A percentile compares a stretch with the other conserved stretches of the same genome.
phyloP scores from a whole-genome alignment of 2,329 filamentous ascomycete genomes.

The Chaetomiaceae sp. region DNA sequence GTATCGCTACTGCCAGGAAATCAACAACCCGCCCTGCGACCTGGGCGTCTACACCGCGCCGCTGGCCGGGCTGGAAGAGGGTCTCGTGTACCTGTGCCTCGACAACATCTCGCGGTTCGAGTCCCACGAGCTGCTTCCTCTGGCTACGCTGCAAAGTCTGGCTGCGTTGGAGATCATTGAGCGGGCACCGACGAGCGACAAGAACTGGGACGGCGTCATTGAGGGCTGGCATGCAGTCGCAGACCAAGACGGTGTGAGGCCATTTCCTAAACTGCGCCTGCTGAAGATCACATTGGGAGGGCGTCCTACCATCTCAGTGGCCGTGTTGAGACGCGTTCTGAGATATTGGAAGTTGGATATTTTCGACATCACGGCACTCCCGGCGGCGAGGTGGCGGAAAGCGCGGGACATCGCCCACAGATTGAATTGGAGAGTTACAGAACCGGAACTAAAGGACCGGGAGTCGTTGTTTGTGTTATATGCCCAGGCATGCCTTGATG shows the following conservation, averaged over 20 bases:
- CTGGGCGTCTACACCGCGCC: constrained; percentile 6
- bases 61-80: constrained; percentile 24
- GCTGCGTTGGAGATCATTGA: constrained; percentile 13
- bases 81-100: constrained; percentile 39
- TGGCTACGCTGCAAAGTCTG: constrained; percentile 12
- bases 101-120: constrained; percentile 33
- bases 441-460: too few relatives aligned
- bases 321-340: constrained; percentile 38
- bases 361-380: constrained; percentile 29
- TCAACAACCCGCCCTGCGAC: neutral
- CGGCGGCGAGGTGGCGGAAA: neutral
- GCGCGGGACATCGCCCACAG: neutral
- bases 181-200: neutral
- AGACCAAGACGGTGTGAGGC: constrained; percentile 34
- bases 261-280: constrained; percentile 45
- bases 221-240: too few relatives aligned
- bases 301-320: constrained; percentile 27
- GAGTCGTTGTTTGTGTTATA: constrained; percentile 4
- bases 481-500: constrained; percentile 5
- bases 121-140: constrained; percentile 13
- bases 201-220: constrained; percentile 41
- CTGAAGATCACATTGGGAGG: constrained; percentile 36
- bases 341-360: constrained; percentile 42
- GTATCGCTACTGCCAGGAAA: constrained; percentile 6
- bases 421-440: neutral